These are phyloP conservation scores for Phytopythium sindhum DNA, from an alignment of 352 stramenopile species.

Conservation along the genomic window DNA sequence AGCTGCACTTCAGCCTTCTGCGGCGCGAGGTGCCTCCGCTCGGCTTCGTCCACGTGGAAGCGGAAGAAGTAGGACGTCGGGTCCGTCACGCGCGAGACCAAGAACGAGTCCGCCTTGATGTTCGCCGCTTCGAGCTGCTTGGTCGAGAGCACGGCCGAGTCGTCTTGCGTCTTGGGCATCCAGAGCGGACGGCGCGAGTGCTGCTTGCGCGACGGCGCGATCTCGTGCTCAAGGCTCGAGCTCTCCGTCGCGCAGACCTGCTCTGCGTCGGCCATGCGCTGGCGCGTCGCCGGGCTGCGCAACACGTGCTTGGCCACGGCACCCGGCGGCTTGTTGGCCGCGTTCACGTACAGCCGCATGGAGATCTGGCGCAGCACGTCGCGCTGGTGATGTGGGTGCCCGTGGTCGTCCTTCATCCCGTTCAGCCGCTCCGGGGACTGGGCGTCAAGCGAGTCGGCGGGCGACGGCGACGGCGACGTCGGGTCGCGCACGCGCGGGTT, in stretches of 20 bases:
- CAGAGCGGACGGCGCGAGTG: slow-evolving; percentile 62
- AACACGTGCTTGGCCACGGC: slow-evolving; percentile 66
- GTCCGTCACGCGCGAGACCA: slow-evolving; percentile 76
- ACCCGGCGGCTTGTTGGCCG: slow-evolving; percentile 14
- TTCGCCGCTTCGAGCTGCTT: slow-evolving; percentile 6
- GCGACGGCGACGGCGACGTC: not conserved
- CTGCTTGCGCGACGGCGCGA: slow-evolving; percentile 49
- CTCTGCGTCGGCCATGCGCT: slow-evolving; percentile 58
- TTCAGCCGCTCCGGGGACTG: slow-evolving; percentile 4
- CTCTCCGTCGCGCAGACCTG: slow-evolving; percentile 33
- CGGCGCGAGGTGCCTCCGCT: slow-evolving; percentile 43
- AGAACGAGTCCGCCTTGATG: slow-evolving; percentile 64
- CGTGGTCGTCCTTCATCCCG: slow-evolving; percentile 1
- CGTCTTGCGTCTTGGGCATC: slow-evolving; percentile 72
- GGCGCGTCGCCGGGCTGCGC: slow-evolving; percentile 48
- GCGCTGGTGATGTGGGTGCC: slow-evolving; percentile 30
- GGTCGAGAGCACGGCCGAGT: slow-evolving; percentile 51
- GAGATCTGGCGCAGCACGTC: slow-evolving; percentile 76
- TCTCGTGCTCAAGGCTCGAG: slow-evolving; percentile 65
- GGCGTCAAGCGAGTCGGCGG: not conserved
- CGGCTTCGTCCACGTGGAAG: slow-evolving; percentile 69
- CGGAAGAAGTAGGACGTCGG: slow-evolving; percentile 86
- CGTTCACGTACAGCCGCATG: slow-evolving; percentile 74
- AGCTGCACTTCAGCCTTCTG: slow-evolving; percentile 81
- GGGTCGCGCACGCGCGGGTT: not conserved